These are phyloP conservation scores for Sergeia podlipaevii DNA, from an alignment of 208 protist species.

Conservation along the genomic window DNA sequence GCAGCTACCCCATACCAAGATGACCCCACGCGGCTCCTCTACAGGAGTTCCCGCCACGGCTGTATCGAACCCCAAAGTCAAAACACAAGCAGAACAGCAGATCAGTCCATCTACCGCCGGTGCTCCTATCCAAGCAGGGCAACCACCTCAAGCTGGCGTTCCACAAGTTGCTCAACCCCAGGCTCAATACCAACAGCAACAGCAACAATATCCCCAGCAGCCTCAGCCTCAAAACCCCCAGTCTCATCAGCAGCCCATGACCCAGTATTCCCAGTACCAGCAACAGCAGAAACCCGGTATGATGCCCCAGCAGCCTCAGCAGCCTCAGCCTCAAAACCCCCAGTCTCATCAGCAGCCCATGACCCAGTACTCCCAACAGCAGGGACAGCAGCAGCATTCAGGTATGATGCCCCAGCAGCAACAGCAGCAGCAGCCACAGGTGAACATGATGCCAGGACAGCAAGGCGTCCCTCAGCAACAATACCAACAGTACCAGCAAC, in stretches of 20 bases:
- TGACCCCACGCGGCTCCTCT: background rate
- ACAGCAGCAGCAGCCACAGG: constrained; percentile 1
- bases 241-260: too few species aligned
- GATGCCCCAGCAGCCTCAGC: constrained; percentile 1
- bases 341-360: constrained; percentile 5
- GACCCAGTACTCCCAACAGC: background rate
- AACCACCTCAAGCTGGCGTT: background rate
- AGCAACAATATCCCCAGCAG: constrained; percentile 6
- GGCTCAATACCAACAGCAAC: background rate
- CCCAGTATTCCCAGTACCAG: too few species aligned
- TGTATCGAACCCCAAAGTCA: background rate
- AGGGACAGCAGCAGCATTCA: constrained; percentile 13
- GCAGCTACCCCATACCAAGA: constrained; percentile 1
- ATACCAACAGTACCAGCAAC: background rate
- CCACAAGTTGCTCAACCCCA: background rate
- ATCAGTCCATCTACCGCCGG: too few species aligned
- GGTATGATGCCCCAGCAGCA: constrained; percentile 3
- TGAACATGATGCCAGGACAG: background rate
- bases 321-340: constrained; percentile 3
- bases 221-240: constrained; percentile 5
- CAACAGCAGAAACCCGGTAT: constrained; percentile 1
- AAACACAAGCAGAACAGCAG: too few species aligned
- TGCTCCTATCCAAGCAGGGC: too few species aligned
- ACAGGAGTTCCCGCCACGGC: constrained; percentile 6
- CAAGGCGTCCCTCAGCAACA: constrained; percentile 1